Base-by-base conservation (phyloP, 306 rosid genomes). In the Dalbergia oliveri region DNA sequence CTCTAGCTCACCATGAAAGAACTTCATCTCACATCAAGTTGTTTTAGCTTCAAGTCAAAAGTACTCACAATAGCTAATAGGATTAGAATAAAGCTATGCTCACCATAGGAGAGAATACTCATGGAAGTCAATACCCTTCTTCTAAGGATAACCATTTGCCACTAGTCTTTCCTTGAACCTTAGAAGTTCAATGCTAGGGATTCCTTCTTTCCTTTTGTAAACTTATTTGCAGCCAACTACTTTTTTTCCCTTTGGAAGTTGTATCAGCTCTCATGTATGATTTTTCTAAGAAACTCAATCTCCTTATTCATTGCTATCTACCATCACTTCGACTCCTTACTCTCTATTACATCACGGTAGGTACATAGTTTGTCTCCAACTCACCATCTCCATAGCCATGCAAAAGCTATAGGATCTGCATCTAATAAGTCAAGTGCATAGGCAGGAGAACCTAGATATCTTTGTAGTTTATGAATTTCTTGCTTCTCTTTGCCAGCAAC, bases 231-330 rank as follows among this genome's bases (percentile, higher is more conserved):
- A 47, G 4, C 18, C 59, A 4, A 69, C 14, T 2, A 47, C 19
- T 13, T 7, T 4, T 19, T 67, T 67, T 3, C 73, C 37, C 8
- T 67, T 67, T 3, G 6, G 19, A 12, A 19, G 11, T 69, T 21
- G 0, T 12, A 45, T 41, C 16, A 59, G 64, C 15, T 59, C 35
- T 15, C 15, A 59, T 3, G 37, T 69, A 2, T 69, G 13, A 69
- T 50, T 51, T 33, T 50, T 70, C 6, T 49, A 70, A 49, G 9
- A 70, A 31, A 70, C 8, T 70, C 26, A 70, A 70, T 70, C 47
- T 70, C 14, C 14, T 7, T 51, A 26, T 14, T 31, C 62, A 51
- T 26, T 26, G 45, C n/a, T 0, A 49, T 1, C 9, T 26, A 5
- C 19, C 49, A 31, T n/a, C 4, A 0, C 1, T 1, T 6, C 6